Evolutionary conservation across 257 asterid species (phyloP), one percentile per base, ranked within the genome.

Genomic region (Penstemon newberryi): DNA sequence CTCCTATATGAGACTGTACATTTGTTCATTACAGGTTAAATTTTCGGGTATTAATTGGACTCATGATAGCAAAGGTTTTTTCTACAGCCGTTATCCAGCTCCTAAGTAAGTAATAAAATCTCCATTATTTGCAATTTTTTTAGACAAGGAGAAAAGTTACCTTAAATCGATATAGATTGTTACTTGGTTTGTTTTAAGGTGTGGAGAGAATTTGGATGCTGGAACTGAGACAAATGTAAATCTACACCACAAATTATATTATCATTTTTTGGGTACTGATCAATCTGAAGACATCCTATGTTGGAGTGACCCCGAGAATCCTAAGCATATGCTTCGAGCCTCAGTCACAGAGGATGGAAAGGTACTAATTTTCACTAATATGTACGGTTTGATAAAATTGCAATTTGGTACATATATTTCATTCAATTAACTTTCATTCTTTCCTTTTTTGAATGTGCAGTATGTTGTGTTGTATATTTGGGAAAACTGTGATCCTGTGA

Each of bases 51-150:
- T 78, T 43, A 78, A 83, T 65, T 86, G 93, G 90, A 86, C 90
- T 0, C 79, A 77, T 75, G 93, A 86, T 67, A 45, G 81, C 73
- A 86, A 82, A 73, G 93, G 93, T 10, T 86, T 82, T 71, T 86
- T 84, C 74, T 84, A 86, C 80, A 68, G 93, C 77, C 85, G 90
- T 46, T 86, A 81, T 70, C 93, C 90, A 55, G 71, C 85, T 71
- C 90, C 90, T 5, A 69, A 75, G 90, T 86, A 79, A 78, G 93
- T 73, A 7, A 41, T 44, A 55, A 55, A 25, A 25, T 25, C 33
- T 25, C 33, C 33, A 25, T 25, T 25, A 25, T 1, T 15, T 15
- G 18, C 18, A 18, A 10, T 1, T 11, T 5, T 36, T 53, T 8
- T 4, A 25, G 12, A 45, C 13, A 10, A 36, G 19, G 13, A 25